Base-by-base conservation (phyloP, 257 asterid species). In the Fraxinus pennsylvanica region DNA sequence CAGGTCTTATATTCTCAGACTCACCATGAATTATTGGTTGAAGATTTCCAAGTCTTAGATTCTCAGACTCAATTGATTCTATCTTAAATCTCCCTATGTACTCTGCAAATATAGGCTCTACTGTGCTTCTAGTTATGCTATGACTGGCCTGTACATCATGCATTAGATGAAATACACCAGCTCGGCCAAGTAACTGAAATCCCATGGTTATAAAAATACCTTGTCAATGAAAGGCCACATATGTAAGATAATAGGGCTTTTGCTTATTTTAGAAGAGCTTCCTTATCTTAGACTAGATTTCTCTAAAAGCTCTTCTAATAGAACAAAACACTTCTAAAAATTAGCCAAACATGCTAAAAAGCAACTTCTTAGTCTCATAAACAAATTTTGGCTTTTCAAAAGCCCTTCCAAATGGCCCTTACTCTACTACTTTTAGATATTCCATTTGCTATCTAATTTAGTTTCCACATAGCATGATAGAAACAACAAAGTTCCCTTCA, bases 181-280 rank as follows among this genome's bases (percentile, higher is more conserved):
- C 22, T 74, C 32, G 61, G 71, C 70, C 10, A 47, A 76, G 15
- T n/a, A 79, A 47, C 54, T 15, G 27, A 25, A 77, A 66, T 45
- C 33, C 22, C 36, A 0, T 39, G 29, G 43, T 39, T n/a, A 39
- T 17, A 35, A 38, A 36, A 74, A 5, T 89, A 90, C 98, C 98
- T 89, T 92, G 82, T 94, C 90, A 69, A 94, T 81, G 82, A 83
- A 94, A 73, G 98, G 96, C 98, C 98, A 94, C 92, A 92, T 88
- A 43, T 89, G 74, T 14, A 77, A 78, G 33, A 94, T 43, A 79
- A 0, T 25, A 25, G 13, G 12, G 1, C 45, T 39, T 39, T 2
- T 39, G 12, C 3, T 39, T 9, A 8, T 39, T 9, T 12, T 39
- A 38, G 12, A 6, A 39, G 45, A 39, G 10, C 1, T 39, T 38